Percentiles rank a stretch among this genome's conserved stretches.
phyloP scores from a whole-genome alignment of 306 rosid genomes.

The Cotoneaster glaucophyllus region DNA sequence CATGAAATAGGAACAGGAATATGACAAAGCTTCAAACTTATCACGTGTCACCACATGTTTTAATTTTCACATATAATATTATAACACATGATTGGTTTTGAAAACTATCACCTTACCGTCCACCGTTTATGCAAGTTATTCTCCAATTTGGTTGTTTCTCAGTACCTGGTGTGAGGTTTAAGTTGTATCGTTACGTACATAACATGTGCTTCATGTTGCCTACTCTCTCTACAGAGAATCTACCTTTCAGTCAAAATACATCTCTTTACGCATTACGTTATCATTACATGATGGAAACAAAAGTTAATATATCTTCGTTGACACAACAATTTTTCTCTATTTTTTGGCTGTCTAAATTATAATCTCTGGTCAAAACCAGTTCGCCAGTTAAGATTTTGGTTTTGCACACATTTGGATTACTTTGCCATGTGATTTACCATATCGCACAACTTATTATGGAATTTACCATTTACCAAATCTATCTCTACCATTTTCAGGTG shows the following conservation, averaged over 20 bases:
- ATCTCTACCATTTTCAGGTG: background rate
- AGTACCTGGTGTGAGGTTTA: background rate
- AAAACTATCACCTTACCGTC: background rate
- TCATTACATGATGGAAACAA: background rate
- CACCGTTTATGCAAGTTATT: too few species aligned
- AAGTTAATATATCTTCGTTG: background rate
- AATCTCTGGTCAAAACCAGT: background rate
- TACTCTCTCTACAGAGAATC: background rate
- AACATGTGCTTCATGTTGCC: background rate
- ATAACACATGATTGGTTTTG: background rate
- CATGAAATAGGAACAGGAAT: too few species aligned
- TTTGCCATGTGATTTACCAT: background rate
- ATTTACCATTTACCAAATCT: background rate
- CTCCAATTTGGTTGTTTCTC: background rate
- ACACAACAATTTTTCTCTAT: background rate
- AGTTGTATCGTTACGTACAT: background rate
- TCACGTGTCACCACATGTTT: background rate
- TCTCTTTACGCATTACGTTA: background rate
- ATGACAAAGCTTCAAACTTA: background rate
- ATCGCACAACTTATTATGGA: background rate
- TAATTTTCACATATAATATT: too few species aligned
- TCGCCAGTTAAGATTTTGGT: background rate
- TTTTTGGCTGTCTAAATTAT: background rate
- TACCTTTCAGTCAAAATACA: background rate
- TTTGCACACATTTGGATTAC: background rate